Conservation (phyloP, 192 early-diverging fungal species). For the Coemansia sp. region DNA sequence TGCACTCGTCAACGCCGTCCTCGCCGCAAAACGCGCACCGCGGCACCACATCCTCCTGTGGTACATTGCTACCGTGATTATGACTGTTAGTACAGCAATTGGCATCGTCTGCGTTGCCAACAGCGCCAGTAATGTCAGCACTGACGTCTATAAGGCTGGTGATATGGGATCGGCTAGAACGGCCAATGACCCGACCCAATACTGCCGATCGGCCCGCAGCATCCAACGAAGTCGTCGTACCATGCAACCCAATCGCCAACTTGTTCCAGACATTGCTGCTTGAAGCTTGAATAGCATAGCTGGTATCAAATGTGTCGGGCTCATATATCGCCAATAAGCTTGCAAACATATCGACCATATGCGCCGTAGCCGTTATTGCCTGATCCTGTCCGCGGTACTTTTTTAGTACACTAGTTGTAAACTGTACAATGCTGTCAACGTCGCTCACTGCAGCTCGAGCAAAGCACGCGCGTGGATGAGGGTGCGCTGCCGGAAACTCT, state of each 20-base stretch:
- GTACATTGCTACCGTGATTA: background rate
- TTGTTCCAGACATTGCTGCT: conserved; percentile 23
- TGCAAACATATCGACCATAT: conserved; percentile 16
- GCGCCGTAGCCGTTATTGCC: background rate
- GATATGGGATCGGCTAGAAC: conserved; percentile 14
- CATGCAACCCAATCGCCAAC: conserved; percentile 46
- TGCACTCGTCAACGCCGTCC: conserved; percentile 30
- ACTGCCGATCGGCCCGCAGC: conserved; percentile 16
- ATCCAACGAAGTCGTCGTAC: conserved; percentile 31
- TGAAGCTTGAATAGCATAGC: conserved; percentile 9
- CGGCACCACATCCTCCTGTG: conserved; percentile 1
- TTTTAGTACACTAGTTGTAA: conserved; percentile 22
- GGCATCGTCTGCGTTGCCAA: background rate
- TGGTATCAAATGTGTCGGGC: conserved; percentile 33
- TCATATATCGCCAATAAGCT: conserved; percentile 25
- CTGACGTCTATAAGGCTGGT: conserved; percentile 8
- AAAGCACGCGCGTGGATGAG: conserved; percentile 78
- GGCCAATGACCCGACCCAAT: conserved; percentile 12
- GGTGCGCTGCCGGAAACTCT: conserved; percentile 66
- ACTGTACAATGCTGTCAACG: conserved; percentile 35
- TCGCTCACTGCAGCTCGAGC: conserved; percentile 56
- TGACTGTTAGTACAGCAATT: background rate
- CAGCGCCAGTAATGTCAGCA: background rate
- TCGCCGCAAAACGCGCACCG: conserved; percentile 61
- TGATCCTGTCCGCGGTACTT: conserved; percentile 13